Conservation (phyloP, 768 basidiomycete species). For the Xerocomus spinulosus region DNA sequence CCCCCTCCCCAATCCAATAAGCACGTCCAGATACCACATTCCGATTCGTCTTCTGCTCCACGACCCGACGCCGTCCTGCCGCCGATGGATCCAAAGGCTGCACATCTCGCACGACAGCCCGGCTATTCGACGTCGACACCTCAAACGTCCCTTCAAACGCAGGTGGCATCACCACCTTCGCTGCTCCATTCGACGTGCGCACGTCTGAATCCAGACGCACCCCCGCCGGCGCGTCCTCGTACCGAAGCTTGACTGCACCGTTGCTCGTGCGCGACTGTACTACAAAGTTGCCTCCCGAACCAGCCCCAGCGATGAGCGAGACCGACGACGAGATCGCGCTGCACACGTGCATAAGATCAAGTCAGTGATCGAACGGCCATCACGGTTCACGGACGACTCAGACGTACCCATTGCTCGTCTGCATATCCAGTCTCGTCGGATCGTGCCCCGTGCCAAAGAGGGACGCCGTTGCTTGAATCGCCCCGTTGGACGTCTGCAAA, state of each 20-base stretch:
- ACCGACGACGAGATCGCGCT: constrained; percentile 21
- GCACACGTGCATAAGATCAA: not conserved
- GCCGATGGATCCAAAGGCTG: constrained; percentile 29
- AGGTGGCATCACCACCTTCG: constrained; percentile 26
- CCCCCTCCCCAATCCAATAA: constrained; percentile 11
- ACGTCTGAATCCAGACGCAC: constrained; percentile 30
- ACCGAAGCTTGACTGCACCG: constrained; percentile 22
- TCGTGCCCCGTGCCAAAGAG: constrained; percentile 12
- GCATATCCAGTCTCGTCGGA: constrained; percentile 13
- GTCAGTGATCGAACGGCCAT: not conserved
- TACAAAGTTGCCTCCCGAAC: constrained; percentile 27
- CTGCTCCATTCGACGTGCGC: constrained; percentile 32
- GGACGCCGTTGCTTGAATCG: constrained; percentile 26
- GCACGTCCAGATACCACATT: constrained; percentile 2
- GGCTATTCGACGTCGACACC: constrained; percentile 24
- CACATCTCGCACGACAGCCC: constrained; percentile 6
- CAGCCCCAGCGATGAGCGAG: constrained; percentile 26
- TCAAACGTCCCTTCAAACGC: constrained; percentile 40
- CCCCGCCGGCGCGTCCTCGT: constrained; percentile 28
- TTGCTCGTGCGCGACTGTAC: constrained; percentile 35
- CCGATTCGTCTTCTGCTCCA: constrained; percentile 4
- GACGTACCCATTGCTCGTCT: not conserved
- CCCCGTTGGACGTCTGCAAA: constrained; percentile 34
- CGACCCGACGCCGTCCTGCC: constrained; percentile 25
- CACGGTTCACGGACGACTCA: not conserved